phyloP scores from a whole-genome alignment of 257 asterid species.

The Cruciata laevipes region DNA sequence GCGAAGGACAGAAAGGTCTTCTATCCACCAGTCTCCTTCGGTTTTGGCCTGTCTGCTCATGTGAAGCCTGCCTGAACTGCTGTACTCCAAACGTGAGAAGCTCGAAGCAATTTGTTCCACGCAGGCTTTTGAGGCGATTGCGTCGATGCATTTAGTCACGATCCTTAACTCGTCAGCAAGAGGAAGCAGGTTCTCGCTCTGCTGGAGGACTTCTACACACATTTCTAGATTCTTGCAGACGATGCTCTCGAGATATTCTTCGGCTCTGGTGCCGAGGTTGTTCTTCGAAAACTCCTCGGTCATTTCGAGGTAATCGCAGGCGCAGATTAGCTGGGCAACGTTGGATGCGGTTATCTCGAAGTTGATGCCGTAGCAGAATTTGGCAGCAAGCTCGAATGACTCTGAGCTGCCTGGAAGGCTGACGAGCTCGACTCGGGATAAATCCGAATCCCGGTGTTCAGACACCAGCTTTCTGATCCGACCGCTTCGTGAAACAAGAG shows the following conservation, averaged over 20 bases:
- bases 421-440: constrained; percentile 58
- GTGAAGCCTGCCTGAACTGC: constrained; percentile 91
- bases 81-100: constrained; percentile 82
- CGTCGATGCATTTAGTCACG: constrained; percentile 63
- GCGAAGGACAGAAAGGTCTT: constrained; percentile 72
- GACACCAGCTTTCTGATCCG: constrained; percentile 72
- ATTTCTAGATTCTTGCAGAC: constrained; percentile 74
- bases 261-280: constrained; percentile 70
- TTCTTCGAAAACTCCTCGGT: constrained; percentile 73
- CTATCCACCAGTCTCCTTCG: constrained; percentile 96
- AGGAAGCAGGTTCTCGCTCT: constrained; percentile 77
- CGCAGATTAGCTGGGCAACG: constrained; percentile 74
- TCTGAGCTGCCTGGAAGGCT: constrained; percentile 87
- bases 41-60: constrained; percentile 66
- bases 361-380: constrained; percentile 85
- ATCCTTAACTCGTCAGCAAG: constrained; percentile 76
- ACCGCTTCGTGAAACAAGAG: constrained; percentile 91
- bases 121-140: constrained; percentile 88
- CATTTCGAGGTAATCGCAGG: constrained; percentile 85
- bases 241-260: constrained; percentile 61
- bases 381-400: constrained; percentile 81
- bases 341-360: constrained; percentile 81
- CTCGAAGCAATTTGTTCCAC: constrained; percentile 98
- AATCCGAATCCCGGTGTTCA: constrained; percentile 64
- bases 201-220: constrained; percentile 79